Evolutionary conservation across 305 asterid species (phyloP), one percentile per base, ranked within the genome.

Genomic region (Rubia peregrina): DNA sequence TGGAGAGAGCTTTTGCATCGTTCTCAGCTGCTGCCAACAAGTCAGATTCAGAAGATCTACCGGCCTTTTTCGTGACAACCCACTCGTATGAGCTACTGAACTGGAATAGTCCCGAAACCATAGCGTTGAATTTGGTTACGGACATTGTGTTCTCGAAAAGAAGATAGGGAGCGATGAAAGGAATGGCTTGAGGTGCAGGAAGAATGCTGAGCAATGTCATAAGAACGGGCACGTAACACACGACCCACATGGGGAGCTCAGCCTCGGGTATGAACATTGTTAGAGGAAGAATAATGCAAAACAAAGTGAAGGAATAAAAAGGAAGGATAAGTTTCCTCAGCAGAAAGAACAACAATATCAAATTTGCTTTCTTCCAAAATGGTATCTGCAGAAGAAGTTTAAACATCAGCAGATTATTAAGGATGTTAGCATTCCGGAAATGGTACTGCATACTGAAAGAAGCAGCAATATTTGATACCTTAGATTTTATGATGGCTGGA

Each of bases 131-230:
- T 77, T 87, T 87, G 51, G 93, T 87, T 61, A 87, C 84, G 0
- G 93, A 85, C 89, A 87, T 87, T 21, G 92, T 85, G 84, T 86
- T 86, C 66, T 86, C 91, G 7, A 86, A 84, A 22, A 86, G 87
- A 38, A 87, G 92, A 73, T 87, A 87, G 0, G 93, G 93, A 44
- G 93, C 90, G 7, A 87, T 74, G 84, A 87, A 87, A 10, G 93
- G 90, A 66, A 87, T 72, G 74, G 90, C 81, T 80, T 82, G 83
- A 66, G 88, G 93, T 9, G 86, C 71, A 0, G 89, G 93, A 79
- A 87, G 83, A 63, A 84, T 71, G 80, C 76, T 87, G 38, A 85
- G 76, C 38, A 82, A 30, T 7, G 93, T 85, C 93, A 87, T 87
- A 61, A 84, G 72, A 36, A 84, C 56, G 0, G 93, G 93, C 11